Conservation (phyloP, 768 basidiomycete genomes). For the Lentinula boryana region DNA sequence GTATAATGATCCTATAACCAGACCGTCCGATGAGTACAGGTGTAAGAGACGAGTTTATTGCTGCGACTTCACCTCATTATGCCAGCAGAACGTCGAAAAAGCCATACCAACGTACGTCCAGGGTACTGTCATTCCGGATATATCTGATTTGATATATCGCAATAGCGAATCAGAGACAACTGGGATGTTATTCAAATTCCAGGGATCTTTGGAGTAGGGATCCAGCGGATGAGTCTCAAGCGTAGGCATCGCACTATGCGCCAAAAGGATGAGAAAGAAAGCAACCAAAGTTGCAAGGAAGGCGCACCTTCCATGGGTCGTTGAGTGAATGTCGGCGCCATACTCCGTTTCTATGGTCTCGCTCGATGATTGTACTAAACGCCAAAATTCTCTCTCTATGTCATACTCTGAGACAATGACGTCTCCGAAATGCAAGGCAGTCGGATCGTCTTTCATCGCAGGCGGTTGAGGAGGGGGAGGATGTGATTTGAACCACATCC, state of each 20-base stretch:
- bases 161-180: conserved; percentile 89
- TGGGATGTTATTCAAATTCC: conserved; percentile 98
- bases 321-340: conserved; percentile 98
- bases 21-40: neutral
- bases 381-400: conserved; percentile 95
- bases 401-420: conserved; percentile 80
- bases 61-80: conserved; percentile 73
- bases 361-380: conserved; percentile 79
- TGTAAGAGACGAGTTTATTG: neutral
- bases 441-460: conserved; percentile 38
- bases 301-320: conserved; percentile 89
- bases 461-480: conserved; percentile 36
- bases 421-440: conserved; percentile 50
- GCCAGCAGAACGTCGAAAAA: conserved; percentile 99
- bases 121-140: conserved; percentile 98
- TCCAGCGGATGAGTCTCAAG: conserved; percentile 90
- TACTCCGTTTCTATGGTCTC: conserved; percentile 99
- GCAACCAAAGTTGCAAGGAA: neutral
- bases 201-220: conserved; percentile 82
- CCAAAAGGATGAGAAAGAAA: neutral
- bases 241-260: conserved; percentile 84
- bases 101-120: conserved; percentile 99
- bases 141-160: conserved; percentile 96
- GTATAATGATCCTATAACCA: conserved; percentile 86
- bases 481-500: conserved; percentile 83